Conservation (phyloP, 1,139 yeast genomes). For the Wickerhamiella pararugosa region DNA sequence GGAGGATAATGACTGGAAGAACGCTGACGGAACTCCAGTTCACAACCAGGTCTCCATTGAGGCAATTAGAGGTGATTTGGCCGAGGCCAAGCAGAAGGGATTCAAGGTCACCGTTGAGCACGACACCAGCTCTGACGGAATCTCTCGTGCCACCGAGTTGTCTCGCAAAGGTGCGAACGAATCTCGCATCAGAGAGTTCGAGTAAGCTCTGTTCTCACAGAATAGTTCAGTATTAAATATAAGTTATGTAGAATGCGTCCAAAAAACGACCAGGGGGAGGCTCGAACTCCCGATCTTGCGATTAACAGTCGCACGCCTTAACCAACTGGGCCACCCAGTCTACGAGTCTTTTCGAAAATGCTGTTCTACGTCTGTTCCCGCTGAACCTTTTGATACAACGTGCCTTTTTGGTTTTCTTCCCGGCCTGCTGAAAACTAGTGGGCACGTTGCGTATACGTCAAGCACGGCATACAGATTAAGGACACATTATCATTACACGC, state of each 20-base stretch:
- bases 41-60: conserved; percentile 38
- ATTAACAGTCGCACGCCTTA: conserved; percentile 48
- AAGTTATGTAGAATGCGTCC: no score
- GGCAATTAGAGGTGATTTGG: conserved; percentile 18
- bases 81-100: conserved; percentile 10
- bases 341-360: background rate
- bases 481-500: no score
- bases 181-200: no score
- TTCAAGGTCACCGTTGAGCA: conserved; percentile 33
- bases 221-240: no score
- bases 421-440: no score
- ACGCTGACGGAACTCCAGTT: conserved; percentile 31
- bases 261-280: conserved; percentile 20
- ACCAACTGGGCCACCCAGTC: conserved; percentile 41
- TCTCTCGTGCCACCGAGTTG: conserved; percentile 59
- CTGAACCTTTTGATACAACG: no score
- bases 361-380: no score
- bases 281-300: conserved; percentile 45
- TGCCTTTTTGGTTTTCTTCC: no score
- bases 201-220: no score
- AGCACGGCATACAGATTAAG: no score
- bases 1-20: conserved; percentile 40
- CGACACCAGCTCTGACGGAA: conserved; percentile 46
- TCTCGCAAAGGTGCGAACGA: conserved; percentile 32
- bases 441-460: no score